Evolutionary conservation across 768 basidiomycete genomes (phyloP).

Genomic region (Tricholoma saponaceum): DNA sequence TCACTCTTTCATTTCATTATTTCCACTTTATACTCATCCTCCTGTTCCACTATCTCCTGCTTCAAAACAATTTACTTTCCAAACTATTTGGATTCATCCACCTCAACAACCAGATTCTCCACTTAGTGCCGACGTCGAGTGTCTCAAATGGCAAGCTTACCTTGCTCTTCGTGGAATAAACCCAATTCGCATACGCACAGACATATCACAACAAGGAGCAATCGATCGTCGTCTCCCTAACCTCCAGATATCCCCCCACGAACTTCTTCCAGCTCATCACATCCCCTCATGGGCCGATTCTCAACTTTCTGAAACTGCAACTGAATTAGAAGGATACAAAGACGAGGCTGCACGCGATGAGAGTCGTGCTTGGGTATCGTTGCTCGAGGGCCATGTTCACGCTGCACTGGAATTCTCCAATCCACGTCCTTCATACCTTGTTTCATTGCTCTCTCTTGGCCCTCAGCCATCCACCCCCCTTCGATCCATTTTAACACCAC

Average conservation of each 20-base stretch:
- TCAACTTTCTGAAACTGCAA: conserved; percentile 34
- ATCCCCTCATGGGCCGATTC: conserved; percentile 71
- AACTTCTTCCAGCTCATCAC: conserved; percentile 58
- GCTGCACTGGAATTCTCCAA: conserved; percentile 66
- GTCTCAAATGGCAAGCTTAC: conserved; percentile 89
- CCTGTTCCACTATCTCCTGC: conserved; percentile 26
- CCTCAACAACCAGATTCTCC: conserved; percentile 18
- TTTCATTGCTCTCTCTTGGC: conserved; percentile 36
- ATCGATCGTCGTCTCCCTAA: conserved; percentile 67
- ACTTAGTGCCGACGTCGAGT: conserved; percentile 80
- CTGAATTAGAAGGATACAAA: conserved; percentile 61
- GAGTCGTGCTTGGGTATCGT: conserved; percentile 76
- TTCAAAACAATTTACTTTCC: conserved; percentile 17
- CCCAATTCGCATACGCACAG: conserved; percentile 55
- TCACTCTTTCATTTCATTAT: conserved; percentile 29
- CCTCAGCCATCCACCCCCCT: conserved; percentile 30
- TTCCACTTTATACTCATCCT: conserved; percentile 55
- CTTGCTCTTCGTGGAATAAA: conserved; percentile 61
- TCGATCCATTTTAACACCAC: conserved; percentile 53
- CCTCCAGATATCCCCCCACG: conserved; percentile 50
- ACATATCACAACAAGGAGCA: conserved; percentile 66
- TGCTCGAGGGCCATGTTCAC: conserved; percentile 75
- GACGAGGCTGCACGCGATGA: conserved; percentile 61
- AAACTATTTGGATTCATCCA: conserved; percentile 67
- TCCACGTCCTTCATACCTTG: conserved; percentile 39